Evolutionary conservation across 305 asterid species (phyloP).

Genomic region (Fraxinus dipetala): DNA sequence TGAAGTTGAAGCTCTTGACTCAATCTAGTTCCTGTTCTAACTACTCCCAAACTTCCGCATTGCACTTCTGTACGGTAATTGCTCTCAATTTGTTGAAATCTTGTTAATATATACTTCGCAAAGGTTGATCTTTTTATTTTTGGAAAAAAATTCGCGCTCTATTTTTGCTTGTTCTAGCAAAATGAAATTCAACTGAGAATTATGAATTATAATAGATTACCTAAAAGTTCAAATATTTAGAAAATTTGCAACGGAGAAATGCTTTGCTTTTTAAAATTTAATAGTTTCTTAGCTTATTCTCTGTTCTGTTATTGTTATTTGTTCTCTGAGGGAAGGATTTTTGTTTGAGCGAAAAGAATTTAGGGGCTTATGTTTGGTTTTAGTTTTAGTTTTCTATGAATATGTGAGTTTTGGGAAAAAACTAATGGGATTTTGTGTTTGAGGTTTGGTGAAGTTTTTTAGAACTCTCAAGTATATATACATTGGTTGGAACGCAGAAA

Average conservation of each 20-base stretch:
- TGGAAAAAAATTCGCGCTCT: not conserved
- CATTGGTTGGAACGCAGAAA: constrained; percentile 36
- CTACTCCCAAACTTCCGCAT: constrained; percentile 23
- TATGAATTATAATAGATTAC: not conserved
- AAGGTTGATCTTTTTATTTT: not conserved
- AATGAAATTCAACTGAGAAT: not conserved
- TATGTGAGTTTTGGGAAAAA: not conserved
- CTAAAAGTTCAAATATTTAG: not conserved
- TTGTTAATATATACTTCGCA: not conserved
- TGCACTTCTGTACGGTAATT: constrained; percentile 31
- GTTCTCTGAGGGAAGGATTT: not conserved
- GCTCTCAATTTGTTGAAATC: constrained; percentile 5
- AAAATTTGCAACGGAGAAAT: not conserved
- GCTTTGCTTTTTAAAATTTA: not conserved
- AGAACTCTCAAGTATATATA: constrained; percentile 2
- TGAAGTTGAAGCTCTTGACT: constrained; percentile 36
- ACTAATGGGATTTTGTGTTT: not conserved
- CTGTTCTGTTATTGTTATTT: not conserved
- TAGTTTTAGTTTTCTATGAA: not conserved
- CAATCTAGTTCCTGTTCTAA: constrained; percentile 28
- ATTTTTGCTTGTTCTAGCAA: constrained; percentile 3
- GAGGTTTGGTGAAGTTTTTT: not conserved
- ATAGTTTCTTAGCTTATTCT: not conserved
- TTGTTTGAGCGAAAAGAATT: not conserved
- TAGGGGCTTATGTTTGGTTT: not conserved